These are phyloP conservation scores for Paragyromitra xinjiangensis DNA, from an alignment of 495 filamentous ascomycete species.

Conservation along the genomic window DNA sequence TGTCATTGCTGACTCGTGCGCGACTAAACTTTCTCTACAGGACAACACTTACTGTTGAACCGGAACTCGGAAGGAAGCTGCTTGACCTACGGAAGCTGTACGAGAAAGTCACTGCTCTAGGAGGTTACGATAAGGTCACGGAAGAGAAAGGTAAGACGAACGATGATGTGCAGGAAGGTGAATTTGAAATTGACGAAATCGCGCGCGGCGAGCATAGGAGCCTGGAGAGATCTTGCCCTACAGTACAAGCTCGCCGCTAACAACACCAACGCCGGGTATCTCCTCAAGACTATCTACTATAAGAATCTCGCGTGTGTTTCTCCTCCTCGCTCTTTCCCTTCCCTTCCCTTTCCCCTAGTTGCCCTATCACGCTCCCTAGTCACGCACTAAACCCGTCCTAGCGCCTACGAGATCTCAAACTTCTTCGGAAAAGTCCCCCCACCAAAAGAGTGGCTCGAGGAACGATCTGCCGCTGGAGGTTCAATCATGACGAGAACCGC, in stretches of 20 bases:
- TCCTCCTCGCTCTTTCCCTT: neutral
- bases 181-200: constrained; percentile 33
- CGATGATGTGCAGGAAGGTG: constrained; percentile 11
- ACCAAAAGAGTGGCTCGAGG: constrained; percentile 81
- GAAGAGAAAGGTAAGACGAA: constrained; percentile 68
- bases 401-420: constrained; percentile 80
- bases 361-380: neutral
- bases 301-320: constrained; percentile 72
- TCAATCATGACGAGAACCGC: constrained; percentile 77
- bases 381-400: constrained; percentile 47
- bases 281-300: constrained; percentile 82
- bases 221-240: constrained; percentile 76
- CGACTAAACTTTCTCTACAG: constrained; percentile 56
- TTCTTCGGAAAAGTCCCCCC: constrained; percentile 77
- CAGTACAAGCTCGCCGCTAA: constrained; percentile 70
- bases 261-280: constrained; percentile 77
- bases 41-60: constrained; percentile 75
- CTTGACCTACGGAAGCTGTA: constrained; percentile 77
- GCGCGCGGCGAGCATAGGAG: constrained; percentile 59
- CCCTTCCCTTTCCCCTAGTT: neutral
- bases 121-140: constrained; percentile 82
- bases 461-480: constrained; percentile 76
- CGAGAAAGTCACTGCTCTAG: constrained; percentile 72
- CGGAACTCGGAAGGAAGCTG: constrained; percentile 73
- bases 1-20: constrained; percentile 39